Percentiles rank a stretch among this genome's conserved stretches.
Conservation (phyloP, 192 early-diverging fungal genomes). For the Backusella liffmaniae region DNA sequence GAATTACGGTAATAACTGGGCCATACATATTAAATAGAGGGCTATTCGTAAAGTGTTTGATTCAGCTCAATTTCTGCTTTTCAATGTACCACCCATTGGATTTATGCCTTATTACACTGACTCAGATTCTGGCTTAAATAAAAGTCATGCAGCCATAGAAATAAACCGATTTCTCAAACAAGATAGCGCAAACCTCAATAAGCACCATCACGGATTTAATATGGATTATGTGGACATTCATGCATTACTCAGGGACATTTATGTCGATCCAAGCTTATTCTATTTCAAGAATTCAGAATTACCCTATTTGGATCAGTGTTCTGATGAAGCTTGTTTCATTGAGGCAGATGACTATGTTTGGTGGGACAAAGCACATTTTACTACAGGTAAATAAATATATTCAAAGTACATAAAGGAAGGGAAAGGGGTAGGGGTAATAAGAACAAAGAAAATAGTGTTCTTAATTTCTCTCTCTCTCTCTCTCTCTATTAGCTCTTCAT, state of each 20-base stretch:
- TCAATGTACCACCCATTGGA: slow-evolving; percentile 30
- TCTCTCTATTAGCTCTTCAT: slow-evolving; percentile 12
- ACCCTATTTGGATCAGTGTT: slow-evolving; percentile 31
- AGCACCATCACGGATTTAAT: not conserved
- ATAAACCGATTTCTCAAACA: slow-evolving; percentile 18
- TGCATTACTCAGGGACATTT: slow-evolving; percentile 23
- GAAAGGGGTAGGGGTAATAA: not conserved
- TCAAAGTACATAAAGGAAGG: not conserved
- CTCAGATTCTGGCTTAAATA: not conserved
- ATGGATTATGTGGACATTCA: slow-evolving; percentile 23
- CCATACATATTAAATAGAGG: slow-evolving; percentile 9
- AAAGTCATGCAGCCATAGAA: not conserved
- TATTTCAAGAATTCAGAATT: slow-evolving; percentile 16
- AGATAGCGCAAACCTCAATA: slow-evolving; percentile 16
- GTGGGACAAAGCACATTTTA: slow-evolving; percentile 38
- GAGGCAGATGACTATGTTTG: slow-evolving; percentile 27
- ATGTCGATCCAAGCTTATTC: slow-evolving; percentile 23
- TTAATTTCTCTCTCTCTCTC: not conserved
- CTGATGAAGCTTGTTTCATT: slow-evolving; percentile 4
- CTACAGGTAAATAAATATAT: slow-evolving; percentile 21
- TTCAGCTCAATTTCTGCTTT: slow-evolving; percentile 20
- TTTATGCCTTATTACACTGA: slow-evolving; percentile 24
- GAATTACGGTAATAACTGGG: not conserved
- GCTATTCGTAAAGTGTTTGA: slow-evolving; percentile 16
- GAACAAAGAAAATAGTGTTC: not conserved